phyloP scores from a whole-genome alignment of 2,329 filamentous ascomycete genomes.

The Calonectria honghensis region DNA sequence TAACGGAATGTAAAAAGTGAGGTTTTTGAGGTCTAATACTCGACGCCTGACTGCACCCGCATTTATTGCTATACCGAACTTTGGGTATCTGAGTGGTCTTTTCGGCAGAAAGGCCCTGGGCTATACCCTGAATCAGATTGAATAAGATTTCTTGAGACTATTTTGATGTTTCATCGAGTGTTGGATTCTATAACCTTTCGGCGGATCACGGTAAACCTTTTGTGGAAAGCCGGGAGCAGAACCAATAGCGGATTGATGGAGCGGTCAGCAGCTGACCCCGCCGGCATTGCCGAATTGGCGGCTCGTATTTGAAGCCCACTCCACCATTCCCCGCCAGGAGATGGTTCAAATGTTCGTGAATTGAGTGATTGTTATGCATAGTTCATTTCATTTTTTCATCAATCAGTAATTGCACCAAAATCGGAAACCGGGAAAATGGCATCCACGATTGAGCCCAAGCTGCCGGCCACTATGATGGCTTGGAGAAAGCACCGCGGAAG shows the following conservation, averaged over 20 bases:
- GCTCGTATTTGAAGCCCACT: not conserved
- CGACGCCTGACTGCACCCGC: not conserved
- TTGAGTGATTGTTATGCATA: not conserved
- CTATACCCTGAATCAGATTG: not conserved
- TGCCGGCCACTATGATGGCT: conserved; percentile 54
- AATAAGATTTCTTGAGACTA: not conserved
- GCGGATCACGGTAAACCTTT: not conserved
- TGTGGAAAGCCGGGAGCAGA: not conserved
- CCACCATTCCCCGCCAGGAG: not conserved
- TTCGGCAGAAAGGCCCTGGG: not conserved
- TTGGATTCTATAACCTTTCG: not conserved
- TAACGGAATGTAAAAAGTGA: not conserved
- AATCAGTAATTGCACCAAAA: not conserved
- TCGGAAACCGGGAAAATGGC: not conserved
- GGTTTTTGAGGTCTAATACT: not conserved
- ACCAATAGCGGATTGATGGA: not conserved
- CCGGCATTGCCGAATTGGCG: not conserved
- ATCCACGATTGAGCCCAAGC: not conserved
- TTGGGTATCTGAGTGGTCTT: not conserved
- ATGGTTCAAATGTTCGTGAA: not conserved
- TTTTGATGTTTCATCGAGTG: not conserved
- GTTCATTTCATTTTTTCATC: too few relatives aligned
- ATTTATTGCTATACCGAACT: not conserved
- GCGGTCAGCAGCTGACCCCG: not conserved
- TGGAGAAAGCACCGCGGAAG: conserved; percentile 59